phyloP scores from a whole-genome alignment of 2,329 filamentous ascomycete species.

The Talaromyces sp. region DNA sequence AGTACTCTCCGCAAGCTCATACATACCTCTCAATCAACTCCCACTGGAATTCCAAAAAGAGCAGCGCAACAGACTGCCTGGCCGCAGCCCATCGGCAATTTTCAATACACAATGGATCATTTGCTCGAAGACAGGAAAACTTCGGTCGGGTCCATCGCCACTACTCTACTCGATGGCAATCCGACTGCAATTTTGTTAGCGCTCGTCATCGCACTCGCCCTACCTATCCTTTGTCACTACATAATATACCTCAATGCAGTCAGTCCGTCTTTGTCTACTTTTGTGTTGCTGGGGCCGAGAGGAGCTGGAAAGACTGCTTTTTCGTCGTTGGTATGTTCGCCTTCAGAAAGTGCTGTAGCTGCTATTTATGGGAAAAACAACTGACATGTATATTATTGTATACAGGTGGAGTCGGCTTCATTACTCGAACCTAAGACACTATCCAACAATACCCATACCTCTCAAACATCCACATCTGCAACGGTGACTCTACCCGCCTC shows the following conservation, averaged over 20 bases:
- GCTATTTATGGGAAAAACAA: neutral
- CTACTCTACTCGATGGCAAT: conserved; percentile 41
- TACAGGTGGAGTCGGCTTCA: conserved; percentile 45
- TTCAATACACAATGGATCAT: conserved; percentile 15
- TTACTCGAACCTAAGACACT: conserved; percentile 28
- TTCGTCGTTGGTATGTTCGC: conserved; percentile 64
- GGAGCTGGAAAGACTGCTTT: conserved; percentile 84
- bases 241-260: conserved; percentile 64
- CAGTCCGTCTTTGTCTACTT: conserved; percentile 62
- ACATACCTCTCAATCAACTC: neutral
- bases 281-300: conserved; percentile 74
- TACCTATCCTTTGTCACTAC: conserved; percentile 73
- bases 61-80: neutral
- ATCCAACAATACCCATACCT: conserved; percentile 52
- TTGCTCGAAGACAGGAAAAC: conserved; percentile 28
- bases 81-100: neutral
- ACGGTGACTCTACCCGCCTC: conserved; percentile 52
- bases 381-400: neutral
- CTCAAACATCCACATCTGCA: conserved; percentile 55
- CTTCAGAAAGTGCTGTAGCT: neutral
- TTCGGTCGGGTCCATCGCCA: conserved; percentile 34
- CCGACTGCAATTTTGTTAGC: conserved; percentile 57
- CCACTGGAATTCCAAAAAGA: neutral
- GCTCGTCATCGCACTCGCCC: conserved; percentile 62
- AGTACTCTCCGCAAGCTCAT: neutral